Evolutionary conservation across 2,329 filamentous ascomycete species (phyloP).

Genomic region (Pseudopithomyces chartarum): DNA sequence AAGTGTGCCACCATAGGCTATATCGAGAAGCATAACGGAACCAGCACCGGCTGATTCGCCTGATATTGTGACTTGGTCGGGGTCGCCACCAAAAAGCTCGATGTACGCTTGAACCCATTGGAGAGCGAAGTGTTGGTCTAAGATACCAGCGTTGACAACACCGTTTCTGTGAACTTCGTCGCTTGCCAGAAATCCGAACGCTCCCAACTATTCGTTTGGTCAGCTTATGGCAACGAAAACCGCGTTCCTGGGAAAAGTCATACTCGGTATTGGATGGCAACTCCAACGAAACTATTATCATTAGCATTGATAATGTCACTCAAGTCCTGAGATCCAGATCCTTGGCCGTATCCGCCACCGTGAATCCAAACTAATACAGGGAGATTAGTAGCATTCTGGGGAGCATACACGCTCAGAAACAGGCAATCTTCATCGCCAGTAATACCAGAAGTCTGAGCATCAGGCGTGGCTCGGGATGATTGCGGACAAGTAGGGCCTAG

Average conservation of each 20-base stretch:
- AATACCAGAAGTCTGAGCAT: background rate
- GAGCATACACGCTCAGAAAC: slow-evolving; percentile 43
- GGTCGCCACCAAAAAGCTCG: slow-evolving; percentile 31
- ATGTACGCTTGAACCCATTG: slow-evolving; percentile 59
- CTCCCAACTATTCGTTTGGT: slow-evolving; percentile 42
- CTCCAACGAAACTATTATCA: slow-evolving; percentile 52
- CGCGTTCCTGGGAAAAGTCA: background rate
- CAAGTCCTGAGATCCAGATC: slow-evolving; percentile 45
- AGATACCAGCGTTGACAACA: slow-evolving; percentile 46
- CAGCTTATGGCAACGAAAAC: background rate
- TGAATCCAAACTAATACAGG: slow-evolving; percentile 40
- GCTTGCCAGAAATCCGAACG: slow-evolving; percentile 51
- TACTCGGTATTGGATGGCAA: slow-evolving; percentile 56
- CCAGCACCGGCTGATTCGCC: slow-evolving; percentile 47
- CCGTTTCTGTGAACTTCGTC: slow-evolving; percentile 46
- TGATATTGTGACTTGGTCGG: slow-evolving; percentile 36
- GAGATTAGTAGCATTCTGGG: slow-evolving; percentile 24
- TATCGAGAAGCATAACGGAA: slow-evolving; percentile 29
- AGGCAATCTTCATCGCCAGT: slow-evolving; percentile 39
- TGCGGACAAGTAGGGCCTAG: slow-evolving; percentile 9
- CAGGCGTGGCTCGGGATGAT: background rate
- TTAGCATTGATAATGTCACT: slow-evolving; percentile 51
- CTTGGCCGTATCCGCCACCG: slow-evolving; percentile 44
- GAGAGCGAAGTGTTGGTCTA: slow-evolving; percentile 57
- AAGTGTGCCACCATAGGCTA: slow-evolving; percentile 38